A percentile compares a stretch with the other conserved stretches of the same genome.
These are phyloP conservation scores for Berberis thunbergii DNA, from an alignment of 164 flowering plant genomes.

Conservation along the genomic window DNA sequence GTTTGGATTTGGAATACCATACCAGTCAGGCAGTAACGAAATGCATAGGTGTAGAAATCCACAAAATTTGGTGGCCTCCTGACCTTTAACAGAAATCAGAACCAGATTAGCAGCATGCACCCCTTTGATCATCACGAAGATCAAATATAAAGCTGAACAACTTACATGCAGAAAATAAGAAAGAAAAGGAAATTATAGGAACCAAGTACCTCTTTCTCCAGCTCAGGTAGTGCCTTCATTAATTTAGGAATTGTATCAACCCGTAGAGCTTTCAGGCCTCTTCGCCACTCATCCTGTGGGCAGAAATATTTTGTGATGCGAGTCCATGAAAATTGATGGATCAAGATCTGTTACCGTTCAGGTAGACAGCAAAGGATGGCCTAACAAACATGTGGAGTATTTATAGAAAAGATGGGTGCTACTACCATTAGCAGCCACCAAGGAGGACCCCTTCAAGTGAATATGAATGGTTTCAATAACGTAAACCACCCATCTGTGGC, in stretches of 20 bases:
- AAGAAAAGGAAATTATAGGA: neutral
- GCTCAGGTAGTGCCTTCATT: slow-evolving; percentile 67
- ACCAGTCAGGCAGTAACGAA: slow-evolving; percentile 86
- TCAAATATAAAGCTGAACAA: neutral
- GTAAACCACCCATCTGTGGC: too few relatives aligned
- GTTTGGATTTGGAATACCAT: neutral
- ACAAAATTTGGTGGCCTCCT: slow-evolving; percentile 53
- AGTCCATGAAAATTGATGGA: neutral
- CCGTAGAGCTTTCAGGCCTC: slow-evolving; percentile 62
- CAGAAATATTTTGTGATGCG: neutral
- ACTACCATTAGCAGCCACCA: too few relatives aligned
- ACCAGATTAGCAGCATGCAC: slow-evolving; percentile 6
- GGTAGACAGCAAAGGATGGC: neutral
- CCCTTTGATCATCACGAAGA: neutral
- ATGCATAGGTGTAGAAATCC: slow-evolving; percentile 73
- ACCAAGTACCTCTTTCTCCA: slow-evolving; percentile 66
- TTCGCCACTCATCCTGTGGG: slow-evolving; percentile 80
- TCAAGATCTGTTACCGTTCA: neutral
- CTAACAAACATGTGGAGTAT: neutral
- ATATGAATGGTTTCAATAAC: too few relatives aligned
- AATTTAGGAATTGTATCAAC: slow-evolving; percentile 62
- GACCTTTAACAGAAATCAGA: slow-evolving; percentile 32
- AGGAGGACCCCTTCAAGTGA: too few relatives aligned
- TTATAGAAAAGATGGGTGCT: too few relatives aligned
- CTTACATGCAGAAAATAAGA: neutral